Evolutionary conservation across 192 early-diverging fungal species (phyloP), one percentile per base, ranked within the genome.

Genomic region (Mortierella claussenii): DNA sequence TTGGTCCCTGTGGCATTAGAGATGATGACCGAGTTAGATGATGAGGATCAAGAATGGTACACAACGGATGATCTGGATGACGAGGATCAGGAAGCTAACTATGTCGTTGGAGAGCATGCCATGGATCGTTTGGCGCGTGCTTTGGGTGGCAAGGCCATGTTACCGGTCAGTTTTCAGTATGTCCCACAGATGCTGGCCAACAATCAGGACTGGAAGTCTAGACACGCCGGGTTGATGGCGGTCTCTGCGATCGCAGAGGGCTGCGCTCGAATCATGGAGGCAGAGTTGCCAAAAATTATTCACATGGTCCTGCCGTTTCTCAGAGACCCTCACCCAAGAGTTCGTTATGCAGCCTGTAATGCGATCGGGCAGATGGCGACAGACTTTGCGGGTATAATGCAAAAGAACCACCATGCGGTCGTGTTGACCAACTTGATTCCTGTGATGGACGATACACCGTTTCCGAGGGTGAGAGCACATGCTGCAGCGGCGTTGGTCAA

Each of bases 171-270:
- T 36, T 99, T 98, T 79, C 79, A 81, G 30, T 85, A 88, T 51
- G 96, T 99, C 68, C 97, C 96, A 55, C 71, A 89, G 55, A 90
- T 97, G 92, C 84, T 99, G 24, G 79, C 78, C 12, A 91, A 91
- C 26, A 68, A 79, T 20, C 51, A 65, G 34, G 87, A 95, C 47
- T 99, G 98, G 98, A 82, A 86, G 58, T 84, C 91, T 74, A 88
- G 96, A 20, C 94, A 97, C 69, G 97, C 96, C 21, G 97, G 87
- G n/a, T 82, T 99, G 43, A 90, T 96, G 88, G 93, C 95, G 20
- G 90, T 99, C 31, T 96, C 95, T 34, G 92, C 95, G 37, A 96
- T 99, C 61, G 97, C 91, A 40, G 98, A 99, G 81, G 98, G 98
- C 15, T 98, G 94, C 84, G 86, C 90, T 55, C 92, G 94, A 68